Evolutionary conservation across 331 rosid genomes (phyloP).

Genomic region (Telfairia occidentalis): DNA sequence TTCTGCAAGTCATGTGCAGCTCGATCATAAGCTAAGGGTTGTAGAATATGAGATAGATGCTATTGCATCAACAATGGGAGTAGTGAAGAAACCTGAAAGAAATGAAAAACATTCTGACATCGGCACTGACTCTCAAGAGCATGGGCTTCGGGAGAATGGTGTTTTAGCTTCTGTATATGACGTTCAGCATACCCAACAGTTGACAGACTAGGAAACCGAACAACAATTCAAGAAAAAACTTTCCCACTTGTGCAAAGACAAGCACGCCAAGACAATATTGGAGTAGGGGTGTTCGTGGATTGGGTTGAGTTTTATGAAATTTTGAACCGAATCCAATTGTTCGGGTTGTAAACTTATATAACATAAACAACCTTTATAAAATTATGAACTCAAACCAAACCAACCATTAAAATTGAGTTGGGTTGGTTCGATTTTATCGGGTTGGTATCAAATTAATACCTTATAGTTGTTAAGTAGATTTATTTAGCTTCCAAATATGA

Average conservation of each 20-base stretch:
- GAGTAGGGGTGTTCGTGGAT: too few species aligned
- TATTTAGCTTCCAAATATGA: too few species aligned
- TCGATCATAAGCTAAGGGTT: constrained; percentile 55
- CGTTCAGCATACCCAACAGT: constrained; percentile 61
- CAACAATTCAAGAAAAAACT: constrained; percentile 57
- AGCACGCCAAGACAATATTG: constrained; percentile 20
- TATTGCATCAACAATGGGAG: constrained; percentile 62
- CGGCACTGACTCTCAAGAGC: constrained; percentile 23
- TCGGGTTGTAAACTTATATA: too few species aligned
- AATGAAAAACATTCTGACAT: constrained; percentile 22
- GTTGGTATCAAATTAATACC: too few species aligned
- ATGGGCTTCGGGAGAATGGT: constrained; percentile 21
- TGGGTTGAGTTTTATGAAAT: too few species aligned
- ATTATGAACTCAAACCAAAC: too few species aligned
- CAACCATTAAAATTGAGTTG: too few species aligned
- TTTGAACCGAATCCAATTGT: too few species aligned
- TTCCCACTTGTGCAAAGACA: constrained; percentile 27
- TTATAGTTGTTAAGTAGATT: too few species aligned
- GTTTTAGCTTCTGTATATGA: constrained; percentile 18
- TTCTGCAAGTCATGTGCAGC: constrained; percentile 29
- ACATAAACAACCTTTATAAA: too few species aligned
- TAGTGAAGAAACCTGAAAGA: constrained; percentile 18
- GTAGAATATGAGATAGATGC: constrained; percentile 71
- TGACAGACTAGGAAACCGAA: constrained; percentile 58
- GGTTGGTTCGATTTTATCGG: too few species aligned